Evolutionary conservation across 1,284 basidiomycete genomes (phyloP).

Genomic region (Trametes hirsuta): DNA sequence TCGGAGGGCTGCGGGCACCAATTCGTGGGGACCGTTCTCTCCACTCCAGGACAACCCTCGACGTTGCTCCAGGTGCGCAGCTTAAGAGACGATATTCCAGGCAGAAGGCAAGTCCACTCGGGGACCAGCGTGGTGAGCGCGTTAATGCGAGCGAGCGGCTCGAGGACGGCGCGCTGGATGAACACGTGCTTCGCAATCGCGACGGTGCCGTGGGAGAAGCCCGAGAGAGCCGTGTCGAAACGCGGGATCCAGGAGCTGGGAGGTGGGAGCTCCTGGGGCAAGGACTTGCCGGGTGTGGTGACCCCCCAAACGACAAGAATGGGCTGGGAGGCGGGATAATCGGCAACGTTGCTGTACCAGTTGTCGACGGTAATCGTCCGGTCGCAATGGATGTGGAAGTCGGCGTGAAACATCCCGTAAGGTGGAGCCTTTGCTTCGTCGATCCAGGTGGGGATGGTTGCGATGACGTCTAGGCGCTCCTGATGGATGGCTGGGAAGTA

Average conservation of each 20-base stretch:
- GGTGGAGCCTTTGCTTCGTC: slow-evolving; percentile 18
- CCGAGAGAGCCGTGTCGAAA: slow-evolving; percentile 12
- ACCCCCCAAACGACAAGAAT: slow-evolving; percentile 36
- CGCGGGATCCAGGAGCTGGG: slow-evolving; percentile 32
- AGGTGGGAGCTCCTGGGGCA: slow-evolving; percentile 25
- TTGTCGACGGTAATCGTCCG: slow-evolving; percentile 26
- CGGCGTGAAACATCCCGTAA: slow-evolving; percentile 32
- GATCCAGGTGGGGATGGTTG: slow-evolving; percentile 37
- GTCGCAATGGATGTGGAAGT: slow-evolving; percentile 36
- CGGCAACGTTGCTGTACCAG: slow-evolving; percentile 22
- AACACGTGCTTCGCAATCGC: slow-evolving; percentile 33
- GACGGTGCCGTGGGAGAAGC: slow-evolving; percentile 35
- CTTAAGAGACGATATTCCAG: slow-evolving; percentile 32
- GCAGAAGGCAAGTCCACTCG: slow-evolving; percentile 29
- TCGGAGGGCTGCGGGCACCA: slow-evolving; percentile 30
- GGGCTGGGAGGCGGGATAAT: slow-evolving; percentile 21
- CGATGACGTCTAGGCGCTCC: slow-evolving; percentile 35
- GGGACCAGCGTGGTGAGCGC: slow-evolving; percentile 37
- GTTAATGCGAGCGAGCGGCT: slow-evolving; percentile 33
- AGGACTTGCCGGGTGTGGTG: slow-evolving; percentile 28
- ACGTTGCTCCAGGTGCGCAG: slow-evolving; percentile 35
- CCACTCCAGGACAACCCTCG: slow-evolving; percentile 8
- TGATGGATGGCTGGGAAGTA: slow-evolving; percentile 35
- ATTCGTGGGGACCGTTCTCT: slow-evolving; percentile 28
- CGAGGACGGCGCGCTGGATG: slow-evolving; percentile 35